A percentile compares a stretch with the other conserved stretches of the same genome.
These are phyloP conservation scores for Rhodotorula sp. DNA, from an alignment of 1,284 basidiomycete genomes.

Conservation along the genomic window DNA sequence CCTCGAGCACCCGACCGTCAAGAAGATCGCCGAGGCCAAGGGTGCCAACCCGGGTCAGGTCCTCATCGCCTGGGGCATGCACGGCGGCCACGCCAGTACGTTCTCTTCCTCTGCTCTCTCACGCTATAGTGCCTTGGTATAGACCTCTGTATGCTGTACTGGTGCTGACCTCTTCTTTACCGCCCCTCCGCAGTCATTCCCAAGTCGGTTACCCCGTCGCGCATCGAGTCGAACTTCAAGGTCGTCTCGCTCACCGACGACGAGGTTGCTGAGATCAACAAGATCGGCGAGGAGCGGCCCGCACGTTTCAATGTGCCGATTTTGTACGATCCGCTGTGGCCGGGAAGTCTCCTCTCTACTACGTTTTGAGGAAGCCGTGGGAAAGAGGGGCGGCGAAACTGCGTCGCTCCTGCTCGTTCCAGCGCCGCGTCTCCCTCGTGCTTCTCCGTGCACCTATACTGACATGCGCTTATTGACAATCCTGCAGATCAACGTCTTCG, in stretches of 20 bases:
- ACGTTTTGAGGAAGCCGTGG: no score
- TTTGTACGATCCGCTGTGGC: conserved; percentile 61
- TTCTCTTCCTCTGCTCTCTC: neutral
- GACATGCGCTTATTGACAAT: no score
- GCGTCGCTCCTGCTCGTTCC: no score
- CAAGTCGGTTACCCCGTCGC: conserved; percentile 49
- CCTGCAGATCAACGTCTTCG: conserved; percentile 59
- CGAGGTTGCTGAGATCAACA: conserved; percentile 46
- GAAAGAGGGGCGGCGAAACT: no score
- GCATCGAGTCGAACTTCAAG: conserved; percentile 50
- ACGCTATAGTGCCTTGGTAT: no score
- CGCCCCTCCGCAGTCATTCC: conserved; percentile 46
- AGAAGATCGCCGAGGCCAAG: conserved; percentile 48
- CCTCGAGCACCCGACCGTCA: conserved; percentile 47
- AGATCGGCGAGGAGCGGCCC: conserved; percentile 42
- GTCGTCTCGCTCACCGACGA: conserved; percentile 47
- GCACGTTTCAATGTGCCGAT: conserved; percentile 46
- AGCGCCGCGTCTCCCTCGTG: no score
- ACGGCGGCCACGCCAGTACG: conserved; percentile 46
- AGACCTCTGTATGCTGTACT: neutral
- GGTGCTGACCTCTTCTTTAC: neutral
- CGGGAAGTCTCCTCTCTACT: conserved; percentile 44
- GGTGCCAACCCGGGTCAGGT: conserved; percentile 17
- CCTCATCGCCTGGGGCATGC: conserved; percentile 51
- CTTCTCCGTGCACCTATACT: no score